phyloP scores from a whole-genome alignment of 495 filamentous ascomycete genomes.

The Penicillium paradoxum region DNA sequence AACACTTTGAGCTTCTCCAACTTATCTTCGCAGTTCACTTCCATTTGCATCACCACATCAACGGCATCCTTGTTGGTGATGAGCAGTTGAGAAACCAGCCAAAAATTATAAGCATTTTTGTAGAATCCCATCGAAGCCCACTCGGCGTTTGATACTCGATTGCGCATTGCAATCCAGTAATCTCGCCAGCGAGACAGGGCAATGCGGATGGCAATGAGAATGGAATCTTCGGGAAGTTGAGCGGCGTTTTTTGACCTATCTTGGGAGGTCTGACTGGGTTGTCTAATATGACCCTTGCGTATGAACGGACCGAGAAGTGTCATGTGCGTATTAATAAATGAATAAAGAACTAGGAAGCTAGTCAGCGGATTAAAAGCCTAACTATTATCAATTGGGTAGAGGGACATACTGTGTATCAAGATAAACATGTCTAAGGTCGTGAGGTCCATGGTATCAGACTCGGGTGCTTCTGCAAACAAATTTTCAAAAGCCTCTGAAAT shows the following conservation, averaged over 20 bases:
- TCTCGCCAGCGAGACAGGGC: slow-evolving; percentile 38
- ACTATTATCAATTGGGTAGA: not conserved
- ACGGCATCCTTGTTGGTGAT: slow-evolving; percentile 46
- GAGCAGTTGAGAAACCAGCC: slow-evolving; percentile 42
- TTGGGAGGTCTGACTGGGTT: not conserved
- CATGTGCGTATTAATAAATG: slow-evolving; percentile 46
- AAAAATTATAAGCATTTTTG: slow-evolving; percentile 44
- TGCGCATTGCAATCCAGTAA: slow-evolving; percentile 33
- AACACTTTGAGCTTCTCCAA: slow-evolving; percentile 42
- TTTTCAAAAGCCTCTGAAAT: slow-evolving; percentile 33
- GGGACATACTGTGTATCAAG: slow-evolving; percentile 38
- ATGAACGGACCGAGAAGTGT: slow-evolving; percentile 33
- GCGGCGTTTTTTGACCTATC: not conserved
- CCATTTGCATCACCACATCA: slow-evolving; percentile 45
- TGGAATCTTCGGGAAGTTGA: slow-evolving; percentile 32
- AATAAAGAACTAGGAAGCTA: slow-evolving; percentile 30
- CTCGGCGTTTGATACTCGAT: slow-evolving; percentile 29
- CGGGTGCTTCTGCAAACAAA: slow-evolving; percentile 25
- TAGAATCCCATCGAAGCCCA: slow-evolving; percentile 46
- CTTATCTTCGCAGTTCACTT: slow-evolving; percentile 47
- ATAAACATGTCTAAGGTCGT: slow-evolving; percentile 43
- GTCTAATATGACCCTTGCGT: slow-evolving; percentile 6
- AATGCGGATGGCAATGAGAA: slow-evolving; percentile 28
- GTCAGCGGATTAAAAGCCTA: not conserved
- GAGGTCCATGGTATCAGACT: slow-evolving; percentile 15